Evolutionary conservation across 2,329 filamentous ascomycete species (phyloP), one percentile per base, ranked within the genome.

Genomic region (Waltergamsia citrina): DNA sequence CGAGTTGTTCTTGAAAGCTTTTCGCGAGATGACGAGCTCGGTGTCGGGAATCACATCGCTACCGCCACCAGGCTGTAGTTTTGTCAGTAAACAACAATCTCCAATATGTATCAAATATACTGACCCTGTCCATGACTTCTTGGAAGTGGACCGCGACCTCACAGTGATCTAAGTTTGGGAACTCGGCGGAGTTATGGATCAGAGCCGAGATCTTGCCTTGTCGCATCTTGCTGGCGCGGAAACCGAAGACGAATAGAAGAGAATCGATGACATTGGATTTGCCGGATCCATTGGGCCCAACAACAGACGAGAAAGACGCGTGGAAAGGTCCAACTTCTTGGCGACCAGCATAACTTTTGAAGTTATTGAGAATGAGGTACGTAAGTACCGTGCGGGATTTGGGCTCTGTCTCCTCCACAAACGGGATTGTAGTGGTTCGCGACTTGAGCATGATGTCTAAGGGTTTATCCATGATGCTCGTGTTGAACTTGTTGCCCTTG

Each of bases 251-350:
- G 51, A 98, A 98, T 1, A 98, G 74, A 19, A 98, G 66, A 3
- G 92, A 95, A 59, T 98, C 92, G 52, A 98, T 98, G 41, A 98
- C 93, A 49, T 98, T 98, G 16, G 92, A 96, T 57, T 98, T 98
- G 38, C 92, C 92, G 8, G 92, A 98, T 40, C 92, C 92, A 54
- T 98, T 98, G 32, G 93, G 92, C 1, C 92, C 93, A 8, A 98
- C 92, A 3, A 98, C 92, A 0, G 92, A 95, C 2, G 92, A 95
- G 61, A 98, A 98, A 0, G 92, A 98, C 2, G 85, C 74, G 55
- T 98, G 92, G 56, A 98, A 98, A 0, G 92, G 92, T 0, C 92
- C 92, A 38, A 98, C 92, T 60, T 94, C 82, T 56, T 98, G 92
- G 41, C 84, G 71, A 4, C 92, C 92, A 12, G 92, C 92, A 55